Conservation (phyloP, 2,329 filamentous ascomycete genomes). For the Ophiostoma ips region DNA sequence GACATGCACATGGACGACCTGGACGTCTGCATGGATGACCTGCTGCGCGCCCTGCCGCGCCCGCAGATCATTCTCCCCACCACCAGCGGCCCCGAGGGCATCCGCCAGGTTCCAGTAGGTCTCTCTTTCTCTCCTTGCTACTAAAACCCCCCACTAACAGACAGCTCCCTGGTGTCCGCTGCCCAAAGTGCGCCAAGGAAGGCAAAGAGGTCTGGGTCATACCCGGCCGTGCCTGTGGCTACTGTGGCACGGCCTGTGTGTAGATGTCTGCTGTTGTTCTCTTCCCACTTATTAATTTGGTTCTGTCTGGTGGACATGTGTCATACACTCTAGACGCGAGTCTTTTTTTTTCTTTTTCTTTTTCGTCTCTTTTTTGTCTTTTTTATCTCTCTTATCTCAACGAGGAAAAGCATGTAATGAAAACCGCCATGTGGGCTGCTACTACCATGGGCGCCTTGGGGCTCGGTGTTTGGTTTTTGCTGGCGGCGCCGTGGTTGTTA, state of each 20-base stretch:
- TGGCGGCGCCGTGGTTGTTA: background rate
- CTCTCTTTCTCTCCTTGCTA: background rate
- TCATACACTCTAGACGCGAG: background rate
- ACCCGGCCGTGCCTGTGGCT: constrained; percentile 16
- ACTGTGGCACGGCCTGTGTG: constrained; percentile 14
- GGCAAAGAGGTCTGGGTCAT: constrained; percentile 17
- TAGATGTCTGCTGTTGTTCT: constrained; percentile 4
- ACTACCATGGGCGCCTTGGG: background rate
- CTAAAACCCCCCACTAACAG: background rate
- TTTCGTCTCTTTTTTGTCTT: background rate
- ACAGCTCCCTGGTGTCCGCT: constrained; percentile 16
- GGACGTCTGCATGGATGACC: background rate
- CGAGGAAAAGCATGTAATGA: background rate
- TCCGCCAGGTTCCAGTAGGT: constrained; percentile 10
- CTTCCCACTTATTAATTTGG: background rate
- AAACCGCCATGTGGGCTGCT: too few relatives aligned
- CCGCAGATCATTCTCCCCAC: constrained; percentile 3
- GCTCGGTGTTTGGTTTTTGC: background rate
- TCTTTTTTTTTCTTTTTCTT: background rate
- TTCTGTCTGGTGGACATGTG: background rate
- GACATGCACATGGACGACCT: background rate
- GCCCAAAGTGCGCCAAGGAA: constrained; percentile 14
- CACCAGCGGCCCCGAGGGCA: constrained; percentile 6
- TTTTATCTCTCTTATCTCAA: background rate
- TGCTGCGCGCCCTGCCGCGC: background rate